Evolutionary conservation across 768 basidiomycete genomes (phyloP).

Genomic region (Calocybe gangraenosa): DNA sequence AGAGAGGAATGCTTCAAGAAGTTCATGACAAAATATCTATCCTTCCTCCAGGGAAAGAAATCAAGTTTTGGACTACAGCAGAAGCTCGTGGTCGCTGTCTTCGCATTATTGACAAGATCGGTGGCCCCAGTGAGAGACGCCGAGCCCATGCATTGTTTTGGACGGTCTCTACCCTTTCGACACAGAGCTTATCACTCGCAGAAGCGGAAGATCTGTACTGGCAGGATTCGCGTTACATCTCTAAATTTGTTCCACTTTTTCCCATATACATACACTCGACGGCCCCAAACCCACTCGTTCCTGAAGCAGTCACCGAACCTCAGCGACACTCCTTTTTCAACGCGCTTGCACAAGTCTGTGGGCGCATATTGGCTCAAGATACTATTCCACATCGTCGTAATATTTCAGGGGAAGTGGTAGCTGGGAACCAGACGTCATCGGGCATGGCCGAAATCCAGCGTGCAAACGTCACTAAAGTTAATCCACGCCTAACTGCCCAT

Average conservation of each 20-base stretch:
- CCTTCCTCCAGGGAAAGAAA: conserved; percentile 14
- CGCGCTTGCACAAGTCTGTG: conserved; percentile 48
- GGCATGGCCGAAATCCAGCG: conserved; percentile 42
- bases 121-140: conserved; percentile 61
- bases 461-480: conserved; percentile 48
- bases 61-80: conserved; percentile 76
- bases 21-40: conserved; percentile 44
- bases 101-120: conserved; percentile 79
- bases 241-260: conserved; percentile 50
- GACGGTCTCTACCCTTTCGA: conserved; percentile 12
- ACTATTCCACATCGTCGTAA: conserved; percentile 31
- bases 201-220: conserved; percentile 51
- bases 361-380: conserved; percentile 48
- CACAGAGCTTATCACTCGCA: conserved; percentile 11
- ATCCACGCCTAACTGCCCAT: conserved; percentile 66
- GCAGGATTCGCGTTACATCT: conserved; percentile 55
- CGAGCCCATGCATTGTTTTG: conserved; percentile 62
- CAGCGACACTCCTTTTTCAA: conserved; percentile 34
- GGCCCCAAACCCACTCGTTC: conserved; percentile 8
- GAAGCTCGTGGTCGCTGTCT: conserved; percentile 73
- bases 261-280: conserved; percentile 52
- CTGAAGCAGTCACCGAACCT: conserved; percentile 1
- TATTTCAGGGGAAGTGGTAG: conserved; percentile 19
- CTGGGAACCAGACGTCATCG: conserved; percentile 6
- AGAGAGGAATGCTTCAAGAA: conserved; percentile 55